These are phyloP conservation scores for Nitzschia putrida DNA, from an alignment of 108 stramenopile species.

Conservation along the genomic window DNA sequence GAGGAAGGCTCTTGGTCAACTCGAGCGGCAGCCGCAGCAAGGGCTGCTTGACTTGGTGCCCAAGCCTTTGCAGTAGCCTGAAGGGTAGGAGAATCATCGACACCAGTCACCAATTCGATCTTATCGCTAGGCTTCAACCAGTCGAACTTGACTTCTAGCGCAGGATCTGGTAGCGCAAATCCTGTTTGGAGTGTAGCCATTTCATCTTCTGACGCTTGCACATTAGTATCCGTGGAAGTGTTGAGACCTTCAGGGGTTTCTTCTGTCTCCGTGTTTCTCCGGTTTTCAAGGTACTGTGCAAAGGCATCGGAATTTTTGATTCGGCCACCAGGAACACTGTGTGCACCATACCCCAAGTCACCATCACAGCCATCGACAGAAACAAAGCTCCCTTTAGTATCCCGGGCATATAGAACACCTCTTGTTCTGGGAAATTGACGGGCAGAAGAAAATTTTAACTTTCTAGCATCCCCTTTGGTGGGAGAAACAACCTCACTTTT, in stretches of 20 bases:
- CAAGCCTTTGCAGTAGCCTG: slow-evolving; percentile 76
- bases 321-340: slow-evolving; percentile 82
- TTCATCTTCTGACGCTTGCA: neutral
- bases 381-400: slow-evolving; percentile 63
- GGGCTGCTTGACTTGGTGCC: slow-evolving; percentile 69
- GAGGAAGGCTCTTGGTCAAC: slow-evolving; percentile 8
- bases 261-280: slow-evolving; percentile 18
- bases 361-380: slow-evolving; percentile 79
- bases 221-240: neutral
- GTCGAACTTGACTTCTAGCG: slow-evolving; percentile 47
- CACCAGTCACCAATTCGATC: slow-evolving; percentile 58
- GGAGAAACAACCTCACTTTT: slow-evolving; percentile 13
- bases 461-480: slow-evolving; percentile 19
- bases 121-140: slow-evolving; percentile 69
- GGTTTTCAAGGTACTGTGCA: slow-evolving; percentile 41
- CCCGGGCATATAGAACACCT: slow-evolving; percentile 75
- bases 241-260: slow-evolving; percentile 4
- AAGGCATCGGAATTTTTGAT: slow-evolving; percentile 64
- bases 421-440: slow-evolving; percentile 69
- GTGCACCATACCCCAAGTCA: slow-evolving; percentile 81
- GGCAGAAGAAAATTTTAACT: slow-evolving; percentile 21
- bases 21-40: slow-evolving; percentile 31
- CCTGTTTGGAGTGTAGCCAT: slow-evolving; percentile 23
- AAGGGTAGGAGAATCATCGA: slow-evolving; percentile 62
- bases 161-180: slow-evolving; percentile 7